These are phyloP conservation scores for Cephaloascus albidus DNA, from an alignment of 805 yeast species.

Conservation along the genomic window DNA sequence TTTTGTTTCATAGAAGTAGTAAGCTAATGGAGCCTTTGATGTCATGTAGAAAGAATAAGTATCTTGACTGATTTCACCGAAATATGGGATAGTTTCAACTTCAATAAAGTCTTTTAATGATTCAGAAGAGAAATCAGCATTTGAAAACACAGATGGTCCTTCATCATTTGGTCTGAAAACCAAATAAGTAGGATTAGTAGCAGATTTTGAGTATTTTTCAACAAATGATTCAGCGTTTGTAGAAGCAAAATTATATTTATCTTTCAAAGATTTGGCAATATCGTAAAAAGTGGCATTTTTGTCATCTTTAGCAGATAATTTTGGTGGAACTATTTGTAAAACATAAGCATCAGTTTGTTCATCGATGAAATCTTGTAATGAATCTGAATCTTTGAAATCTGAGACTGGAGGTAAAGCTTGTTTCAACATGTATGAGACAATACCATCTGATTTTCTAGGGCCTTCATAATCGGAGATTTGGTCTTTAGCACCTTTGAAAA, in stretches of 20 bases:
- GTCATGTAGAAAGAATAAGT: constrained; percentile 70
- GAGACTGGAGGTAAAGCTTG: constrained; percentile 68
- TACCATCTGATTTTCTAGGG: constrained; percentile 73
- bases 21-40: constrained; percentile 71
- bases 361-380: constrained; percentile 39
- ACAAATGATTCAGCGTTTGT: constrained; percentile 24
- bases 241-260: constrained; percentile 52
- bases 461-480: constrained; percentile 66
- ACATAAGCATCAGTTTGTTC: constrained; percentile 44
- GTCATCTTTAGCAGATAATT: constrained; percentile 19
- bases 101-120: constrained; percentile 39
- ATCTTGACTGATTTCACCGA: constrained; percentile 80
- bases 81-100: constrained; percentile 66
- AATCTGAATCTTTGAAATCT: constrained; percentile 30
- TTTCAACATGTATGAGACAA: constrained; percentile 70
- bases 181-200: constrained; percentile 28
- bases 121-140: constrained; percentile 20
- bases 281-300: constrained; percentile 49
- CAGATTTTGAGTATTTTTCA: constrained; percentile 21
- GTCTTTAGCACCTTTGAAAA: constrained; percentile 45
- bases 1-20: constrained; percentile 69
- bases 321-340: constrained; percentile 33
- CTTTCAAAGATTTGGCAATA: constrained; percentile 58
- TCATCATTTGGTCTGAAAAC: constrained; percentile 37
- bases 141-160: constrained; percentile 37